Base-by-base conservation (phyloP, 2,329 filamentous ascomycete genomes). In the Xylaria sp. region DNA sequence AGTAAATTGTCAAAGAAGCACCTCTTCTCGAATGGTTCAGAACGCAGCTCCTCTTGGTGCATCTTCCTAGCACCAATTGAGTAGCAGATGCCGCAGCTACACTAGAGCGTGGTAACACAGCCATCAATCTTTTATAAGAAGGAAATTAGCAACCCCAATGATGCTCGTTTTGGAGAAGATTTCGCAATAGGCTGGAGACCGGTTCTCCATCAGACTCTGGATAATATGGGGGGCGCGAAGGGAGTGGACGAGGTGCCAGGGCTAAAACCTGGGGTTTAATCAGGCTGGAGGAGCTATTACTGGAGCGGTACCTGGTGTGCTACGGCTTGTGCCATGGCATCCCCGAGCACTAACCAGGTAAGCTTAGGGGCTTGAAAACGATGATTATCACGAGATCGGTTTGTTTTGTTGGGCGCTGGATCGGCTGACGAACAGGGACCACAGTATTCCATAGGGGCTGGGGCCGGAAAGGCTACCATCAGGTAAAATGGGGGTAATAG, bases 401-500 rank as follows among this genome's bases (percentile, higher is more conserved):
- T 33, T 53, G 66, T 60, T 58, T 70, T 65, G 65, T 60, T 70
- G 69, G 71, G 71, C 67, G 66, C 70, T 68, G 70, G 69, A 70
- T 68, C 67, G 66, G 65, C 65, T 71, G 71, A 72, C 68, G 67
- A 70, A 63, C 69, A 68, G 61, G 62, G 14, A 67, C 65, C 63
- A 53, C 59, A 65, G 66, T 23, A 3, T 17, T 4, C 23, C 25
- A 47, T 11, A 31, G 45, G 4, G 63, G 65, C 42, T 66, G 67
- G 67, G 68, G 57, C 67, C 61, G 60, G 70, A 65, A 63, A 60
- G 61, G 62, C 69, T 64, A 60, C 63, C 65, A 74, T 75, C 72
- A 74, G 71, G 73, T 75, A 75, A 75, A 74, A 71, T 71, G 71
- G 71, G 72, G 73, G 73, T 67, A 67, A 66, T 67, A 17, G 57